Percentiles rank a stretch among this genome's conserved stretches.
Evolutionary conservation across 192 early-diverging fungal genomes (phyloP).

Genomic region (Piromyces finnis): DNA sequence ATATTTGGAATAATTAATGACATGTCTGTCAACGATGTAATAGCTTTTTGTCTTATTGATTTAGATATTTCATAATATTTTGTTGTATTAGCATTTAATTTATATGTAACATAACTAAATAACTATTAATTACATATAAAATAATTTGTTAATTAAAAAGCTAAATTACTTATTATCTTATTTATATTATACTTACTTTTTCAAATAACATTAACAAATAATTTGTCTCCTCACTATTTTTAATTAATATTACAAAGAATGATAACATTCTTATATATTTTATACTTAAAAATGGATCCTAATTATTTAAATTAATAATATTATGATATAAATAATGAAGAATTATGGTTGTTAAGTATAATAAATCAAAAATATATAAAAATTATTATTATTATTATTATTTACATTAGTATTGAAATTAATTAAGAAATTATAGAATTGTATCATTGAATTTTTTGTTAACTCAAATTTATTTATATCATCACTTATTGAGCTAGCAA

Average conservation of each 20-base stretch:
- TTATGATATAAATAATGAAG: too few species aligned
- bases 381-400: too few species aligned
- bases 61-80: not conserved
- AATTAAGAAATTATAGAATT: not conserved
- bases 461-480: not conserved
- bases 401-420: not conserved
- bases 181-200: not conserved
- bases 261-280: not conserved
- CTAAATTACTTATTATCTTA: too few species aligned
- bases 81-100: not conserved
- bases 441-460: not conserved
- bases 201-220: not conserved
- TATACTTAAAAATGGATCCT: not conserved
- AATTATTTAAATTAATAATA: not conserved
- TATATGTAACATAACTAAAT: not conserved
- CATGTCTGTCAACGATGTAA: not conserved
- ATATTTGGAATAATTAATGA: not conserved
- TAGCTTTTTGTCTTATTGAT: not conserved
- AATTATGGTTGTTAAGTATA: too few species aligned
- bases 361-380: too few species aligned
- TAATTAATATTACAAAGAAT: not conserved
- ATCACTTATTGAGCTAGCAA: not conserved
- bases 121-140: too few species aligned
- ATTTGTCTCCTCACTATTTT: not conserved
- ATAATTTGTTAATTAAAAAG: too few species aligned